Evolutionary conservation across 768 basidiomycete species (phyloP).

Genomic region (Lactifluus volemus): DNA sequence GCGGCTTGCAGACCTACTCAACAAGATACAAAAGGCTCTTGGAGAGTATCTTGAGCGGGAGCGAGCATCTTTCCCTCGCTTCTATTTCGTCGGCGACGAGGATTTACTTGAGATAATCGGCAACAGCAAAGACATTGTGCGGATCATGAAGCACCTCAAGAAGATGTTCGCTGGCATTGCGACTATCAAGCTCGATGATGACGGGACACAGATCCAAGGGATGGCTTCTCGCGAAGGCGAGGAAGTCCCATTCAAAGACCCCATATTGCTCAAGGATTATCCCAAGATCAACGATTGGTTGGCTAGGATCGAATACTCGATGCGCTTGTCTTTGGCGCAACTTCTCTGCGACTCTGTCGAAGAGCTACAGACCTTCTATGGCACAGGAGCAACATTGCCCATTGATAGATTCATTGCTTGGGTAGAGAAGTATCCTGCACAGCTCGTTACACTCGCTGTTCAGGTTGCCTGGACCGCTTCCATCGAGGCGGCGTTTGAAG

Average conservation of each 20-base stretch:
- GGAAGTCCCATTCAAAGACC: slow-evolving; percentile 74
- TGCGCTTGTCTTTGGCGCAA: slow-evolving; percentile 82
- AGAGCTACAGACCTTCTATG: slow-evolving; percentile 77
- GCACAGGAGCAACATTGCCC: slow-evolving; percentile 48
- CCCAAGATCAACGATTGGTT: slow-evolving; percentile 99
- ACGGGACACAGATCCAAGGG: slow-evolving; percentile 78
- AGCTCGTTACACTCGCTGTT: slow-evolving; percentile 90
- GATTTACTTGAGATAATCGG: slow-evolving; percentile 98
- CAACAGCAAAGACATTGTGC: slow-evolving; percentile 96
- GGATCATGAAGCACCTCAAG: slow-evolving; percentile 98
- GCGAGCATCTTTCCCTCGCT: slow-evolving; percentile 95
- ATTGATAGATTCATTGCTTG: slow-evolving; percentile 71
- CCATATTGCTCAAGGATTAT: slow-evolving; percentile 84
- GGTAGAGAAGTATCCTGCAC: slow-evolving; percentile 93
- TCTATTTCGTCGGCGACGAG: slow-evolving; percentile 99
- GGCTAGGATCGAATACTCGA: slow-evolving; percentile 82
- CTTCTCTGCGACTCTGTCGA: slow-evolving; percentile 71
- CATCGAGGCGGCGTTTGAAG: slow-evolving; percentile 64
- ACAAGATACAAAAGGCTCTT: slow-evolving; percentile 98
- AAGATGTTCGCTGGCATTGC: slow-evolving; percentile 99
- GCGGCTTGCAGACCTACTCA: slow-evolving; percentile 88
- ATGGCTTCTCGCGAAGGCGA: slow-evolving; percentile 97
- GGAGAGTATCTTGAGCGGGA: slow-evolving; percentile 99
- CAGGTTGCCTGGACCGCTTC: slow-evolving; percentile 92
- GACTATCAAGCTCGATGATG: slow-evolving; percentile 80